Evolutionary conservation across 2,329 filamentous ascomycete species (phyloP), one percentile per base, ranked within the genome.

Genomic region (Hymenoscyphus repandus): DNA sequence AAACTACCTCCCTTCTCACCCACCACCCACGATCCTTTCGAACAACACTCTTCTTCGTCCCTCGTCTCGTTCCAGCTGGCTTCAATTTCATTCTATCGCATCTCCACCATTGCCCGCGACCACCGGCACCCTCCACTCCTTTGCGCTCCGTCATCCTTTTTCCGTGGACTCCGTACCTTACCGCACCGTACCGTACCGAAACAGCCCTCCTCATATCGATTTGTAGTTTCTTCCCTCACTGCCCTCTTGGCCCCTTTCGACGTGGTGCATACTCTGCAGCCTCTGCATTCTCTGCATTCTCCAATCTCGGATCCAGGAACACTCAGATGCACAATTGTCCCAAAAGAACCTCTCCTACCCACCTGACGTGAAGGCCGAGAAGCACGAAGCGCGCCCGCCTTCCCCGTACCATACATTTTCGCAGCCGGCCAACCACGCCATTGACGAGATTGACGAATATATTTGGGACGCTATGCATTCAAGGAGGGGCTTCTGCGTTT

Each of bases 381-480:
- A 20, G 17, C 17, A 40, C 18, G n/a, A 40, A 17, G n/a, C n/a
- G 6, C 38, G 18, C 18, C 38, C 38, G 38, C 38, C n/a, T 40
- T 20, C 38, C 38, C 38, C 38, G 38, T 40, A 15, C 38, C n/a
- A 7, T 9, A 7, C 13, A 4, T 4, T 17, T 20, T 40, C 22
- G 13, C 17, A 11, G n/a, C 38, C 38, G 18, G 17, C 38, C 38
- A 40, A 11, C 17, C 17, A 11, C 38, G 13, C n/a, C n/a, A 5
- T 5, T 40, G 3, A 11, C 13, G 10, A 17, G n/a, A n/a, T n/a
- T 6, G 13, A 17, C 10, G 17, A 40, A 11, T 11, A 40, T 15
- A 31, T 45, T 20, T 32, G 37, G 46, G 54, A 59, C 54, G 55
- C 61, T 49, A 63, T 63, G 61, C 61, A 51, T 58, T 57, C 61